phyloP scores from a whole-genome alignment of 1,139 yeast genomes.

The Saccharomyces hybrid region DNA sequence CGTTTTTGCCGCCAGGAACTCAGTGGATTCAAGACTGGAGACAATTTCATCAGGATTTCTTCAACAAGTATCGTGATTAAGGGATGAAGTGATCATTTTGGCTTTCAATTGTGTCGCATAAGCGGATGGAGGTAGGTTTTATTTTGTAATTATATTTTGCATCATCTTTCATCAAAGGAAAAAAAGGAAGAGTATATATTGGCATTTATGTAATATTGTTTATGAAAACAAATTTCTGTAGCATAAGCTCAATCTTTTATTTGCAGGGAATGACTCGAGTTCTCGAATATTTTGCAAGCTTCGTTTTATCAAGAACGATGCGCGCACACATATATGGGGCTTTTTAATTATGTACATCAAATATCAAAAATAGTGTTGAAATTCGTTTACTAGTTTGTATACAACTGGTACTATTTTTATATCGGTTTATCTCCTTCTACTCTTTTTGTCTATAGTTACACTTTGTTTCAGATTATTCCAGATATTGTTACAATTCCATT shows the following conservation, averaged over 20 bases:
- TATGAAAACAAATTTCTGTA: background rate
- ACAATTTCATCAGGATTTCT: conserved; percentile 65
- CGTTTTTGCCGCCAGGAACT: conserved; percentile 90
- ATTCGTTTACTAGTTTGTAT: background rate
- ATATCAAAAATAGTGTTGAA: background rate
- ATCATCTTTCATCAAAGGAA: background rate
- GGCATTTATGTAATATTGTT: background rate
- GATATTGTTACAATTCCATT: background rate
- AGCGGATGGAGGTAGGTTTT: background rate
- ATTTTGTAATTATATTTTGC: background rate
- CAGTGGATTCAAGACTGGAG: conserved; percentile 79
- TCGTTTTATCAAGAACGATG: background rate
- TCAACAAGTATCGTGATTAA: conserved; percentile 42
- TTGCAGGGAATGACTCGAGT: too few species aligned
- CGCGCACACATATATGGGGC: background rate
- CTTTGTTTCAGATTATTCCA: background rate
- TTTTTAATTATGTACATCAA: background rate
- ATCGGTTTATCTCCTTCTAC: too few species aligned
- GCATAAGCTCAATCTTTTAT: background rate
- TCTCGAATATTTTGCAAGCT: background rate
- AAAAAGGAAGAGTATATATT: background rate
- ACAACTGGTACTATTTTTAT: background rate
- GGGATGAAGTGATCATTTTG: background rate
- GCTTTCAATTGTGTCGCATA: background rate
- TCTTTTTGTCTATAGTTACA: background rate